Base-by-base conservation (phyloP, 2,329 filamentous ascomycete genomes). In the Pseudocercospora musae region DNA sequence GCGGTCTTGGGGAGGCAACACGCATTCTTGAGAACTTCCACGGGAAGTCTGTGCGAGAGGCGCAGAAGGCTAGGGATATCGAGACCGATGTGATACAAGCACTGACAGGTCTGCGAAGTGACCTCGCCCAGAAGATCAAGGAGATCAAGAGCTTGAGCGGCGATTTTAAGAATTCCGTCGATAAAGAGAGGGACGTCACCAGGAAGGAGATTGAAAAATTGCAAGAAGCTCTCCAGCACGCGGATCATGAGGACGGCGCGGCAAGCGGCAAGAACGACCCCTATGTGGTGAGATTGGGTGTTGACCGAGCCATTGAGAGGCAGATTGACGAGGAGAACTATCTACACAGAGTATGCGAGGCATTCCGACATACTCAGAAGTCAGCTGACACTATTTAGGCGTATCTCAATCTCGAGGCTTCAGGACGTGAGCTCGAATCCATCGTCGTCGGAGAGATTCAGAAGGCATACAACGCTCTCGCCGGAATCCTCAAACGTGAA, bases 291-390 rank as follows among this genome's bases (percentile, higher is more conserved):
- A 89, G 90, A 62, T 79, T 98, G 54, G 86, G 86, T 20, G 94
- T 96, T 6, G 95, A 99, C 74, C 87, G 90, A 60, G 92, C 96
- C 76, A 84, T 99, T 27, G 93, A 96, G 77, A 89, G 87, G 72
- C 95, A 98, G 77, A 87, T 99, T 60, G 91, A 96, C 69, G 95
- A 99, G 76, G 95, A 99, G 74, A 98, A 98, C 74, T 99, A 99
- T 72, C 79, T 99, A 18, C 95, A 98, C 74, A 86, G 93, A 78
- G 91, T 93, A 79, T 77, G 86, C 74, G 20, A 20, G 4, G 4
- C 42, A 11, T 7, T 21, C 3, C 4, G 21, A 9, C 18, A 7
- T 21, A 13, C 33, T 11, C 10, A 40, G 23, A n/a, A 50, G 62
- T 60, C 27, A 11, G 57, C 66, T 70, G 60, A 72, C 71, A 6